Percentiles rank a stretch among this genome's conserved stretches.
phyloP scores from a whole-genome alignment of 768 basidiomycete genomes.

The Tricholoma saponaceum region DNA sequence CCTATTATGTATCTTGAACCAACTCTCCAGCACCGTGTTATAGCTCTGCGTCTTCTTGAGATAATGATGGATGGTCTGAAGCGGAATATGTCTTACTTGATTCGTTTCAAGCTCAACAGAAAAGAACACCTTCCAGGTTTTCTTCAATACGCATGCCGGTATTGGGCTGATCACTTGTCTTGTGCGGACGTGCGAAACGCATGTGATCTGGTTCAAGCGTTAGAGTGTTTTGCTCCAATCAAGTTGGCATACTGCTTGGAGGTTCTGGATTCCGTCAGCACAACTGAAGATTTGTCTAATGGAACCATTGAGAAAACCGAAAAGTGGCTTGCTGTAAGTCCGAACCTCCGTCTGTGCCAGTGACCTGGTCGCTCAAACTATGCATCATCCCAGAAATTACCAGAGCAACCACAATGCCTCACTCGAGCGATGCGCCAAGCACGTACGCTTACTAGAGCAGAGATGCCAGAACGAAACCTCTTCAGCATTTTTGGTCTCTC shows the following conservation, averaged over 20 bases:
- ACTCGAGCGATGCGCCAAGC: not conserved
- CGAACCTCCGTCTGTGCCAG: not conserved
- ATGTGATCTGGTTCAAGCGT: conserved; percentile 3
- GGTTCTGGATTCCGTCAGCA: conserved; percentile 10
- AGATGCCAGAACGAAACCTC: conserved; percentile 2
- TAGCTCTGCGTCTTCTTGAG: conserved; percentile 9
- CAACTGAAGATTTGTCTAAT: conserved; percentile 6
- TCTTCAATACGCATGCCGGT: conserved; percentile 13
- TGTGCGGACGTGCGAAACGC: conserved; percentile 1
- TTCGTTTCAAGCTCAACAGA: conserved; percentile 12
- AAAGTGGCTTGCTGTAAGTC: conserved; percentile 8
- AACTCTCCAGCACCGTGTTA: conserved; percentile 9
- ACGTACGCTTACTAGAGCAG: not conserved
- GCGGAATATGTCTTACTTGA: conserved; percentile 12
- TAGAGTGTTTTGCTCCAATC: conserved; percentile 5
- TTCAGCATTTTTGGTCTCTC: conserved; percentile 10
- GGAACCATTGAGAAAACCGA: conserved; percentile 5
- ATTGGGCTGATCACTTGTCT: conserved; percentile 14
- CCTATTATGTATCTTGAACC: conserved; percentile 14
- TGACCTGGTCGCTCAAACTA: not conserved
- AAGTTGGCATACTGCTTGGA: conserved; percentile 12
- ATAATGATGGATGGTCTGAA: conserved; percentile 13
- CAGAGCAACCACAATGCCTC: conserved; percentile 1
- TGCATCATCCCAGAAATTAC: not conserved
- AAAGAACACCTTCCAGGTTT: conserved; percentile 8